Base-by-base conservation (phyloP, 2,329 filamentous ascomycete species). In the Colletotrichum sp. region DNA sequence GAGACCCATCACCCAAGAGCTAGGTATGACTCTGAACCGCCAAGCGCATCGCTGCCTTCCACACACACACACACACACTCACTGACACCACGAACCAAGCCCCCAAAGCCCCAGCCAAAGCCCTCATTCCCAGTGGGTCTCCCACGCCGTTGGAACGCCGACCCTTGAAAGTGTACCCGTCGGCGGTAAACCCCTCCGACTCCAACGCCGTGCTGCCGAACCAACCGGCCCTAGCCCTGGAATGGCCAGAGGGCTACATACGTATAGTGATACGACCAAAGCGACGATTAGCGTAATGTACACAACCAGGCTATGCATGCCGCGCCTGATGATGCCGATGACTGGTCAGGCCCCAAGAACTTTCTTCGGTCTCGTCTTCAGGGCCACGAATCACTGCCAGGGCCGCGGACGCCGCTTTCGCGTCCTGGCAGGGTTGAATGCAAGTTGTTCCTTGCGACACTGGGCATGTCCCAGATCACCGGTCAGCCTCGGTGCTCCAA, bases 401-500 rank as follows among this genome's bases (percentile, higher is more conserved):
- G 68, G 69, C 69, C 64, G 70, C 54, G 59, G 69, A 69, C 54
- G 27, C 36, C 38, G 64, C 64, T 36, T 70, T 73, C 69, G 69
- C 51, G 69, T 69, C 65, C 69, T 55, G 43, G 58, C 62, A 63
- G 57, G 68, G 43, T 73, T 74, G 27, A 61, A 27, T 66, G 65
- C 71, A 65, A 76, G 75, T 31, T 31, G 31, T 66, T 74, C 47
- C 69, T 67, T 58, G 57, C 24, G 21, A 58, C 24, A 27, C 38
- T n/a, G 16, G 21, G 15, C 59, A 43, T n/a, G n/a, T 47, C 54
- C 27, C 55, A 58, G 29, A 54, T 80, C 78, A 79, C 75, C 77
- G 77, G 64, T 81, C 79, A 59, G 79, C 78, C 72, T 81, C 84
- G 65, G 81, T 84, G 57, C 72, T 74, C 80, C 83, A 86, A 12